Conservation (phyloP, 1,284 basidiomycete species). For the Trichosporon ovoides region DNA sequence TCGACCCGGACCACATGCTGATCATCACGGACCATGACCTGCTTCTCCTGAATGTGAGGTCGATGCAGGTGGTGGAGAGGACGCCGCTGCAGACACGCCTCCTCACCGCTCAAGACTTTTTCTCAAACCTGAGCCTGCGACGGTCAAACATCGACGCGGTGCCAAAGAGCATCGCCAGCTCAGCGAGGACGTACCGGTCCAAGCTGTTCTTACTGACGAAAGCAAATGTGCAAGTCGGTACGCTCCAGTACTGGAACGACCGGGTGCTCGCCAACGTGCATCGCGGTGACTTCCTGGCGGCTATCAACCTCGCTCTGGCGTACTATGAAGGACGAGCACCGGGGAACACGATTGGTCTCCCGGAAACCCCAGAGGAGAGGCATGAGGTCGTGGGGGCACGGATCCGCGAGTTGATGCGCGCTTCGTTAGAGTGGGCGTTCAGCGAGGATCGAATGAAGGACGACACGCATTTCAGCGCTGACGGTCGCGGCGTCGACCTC, state of each 20-base stretch:
- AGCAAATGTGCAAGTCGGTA: slow-evolving; percentile 69
- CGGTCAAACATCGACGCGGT: slow-evolving; percentile 8
- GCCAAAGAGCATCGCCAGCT: slow-evolving; percentile 57
- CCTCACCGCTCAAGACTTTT: slow-evolving; percentile 41
- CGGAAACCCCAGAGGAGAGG: slow-evolving; percentile 59
- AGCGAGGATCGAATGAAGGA: slow-evolving; percentile 91
- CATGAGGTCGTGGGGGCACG: slow-evolving; percentile 67
- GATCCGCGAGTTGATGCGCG: slow-evolving; percentile 74
- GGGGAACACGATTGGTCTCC: slow-evolving; percentile 86
- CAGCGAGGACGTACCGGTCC: slow-evolving; percentile 75
- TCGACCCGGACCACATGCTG: slow-evolving; percentile 49
- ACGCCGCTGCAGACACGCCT: slow-evolving; percentile 38
- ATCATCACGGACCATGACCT: slow-evolving; percentile 58
- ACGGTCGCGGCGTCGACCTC: slow-evolving; percentile 85
- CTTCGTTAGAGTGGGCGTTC: slow-evolving; percentile 84
- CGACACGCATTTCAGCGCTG: slow-evolving; percentile 70
- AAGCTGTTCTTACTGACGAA: slow-evolving; percentile 74
- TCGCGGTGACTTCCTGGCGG: slow-evolving; percentile 79
- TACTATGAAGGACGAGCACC: slow-evolving; percentile 78
- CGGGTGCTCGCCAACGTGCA: slow-evolving; percentile 78
- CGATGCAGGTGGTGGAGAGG: slow-evolving; percentile 39
- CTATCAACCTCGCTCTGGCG: slow-evolving; percentile 76
- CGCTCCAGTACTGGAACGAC: slow-evolving; percentile 91
- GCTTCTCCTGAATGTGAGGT: slow-evolving; percentile 64
- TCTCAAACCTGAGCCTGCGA: slow-evolving; percentile 17